A percentile compares a stretch with the other conserved stretches of the same genome.
These are phyloP conservation scores for Paraphaeosphaeria minitans DNA, from an alignment of 2,329 filamentous ascomycete genomes.

Conservation along the genomic window DNA sequence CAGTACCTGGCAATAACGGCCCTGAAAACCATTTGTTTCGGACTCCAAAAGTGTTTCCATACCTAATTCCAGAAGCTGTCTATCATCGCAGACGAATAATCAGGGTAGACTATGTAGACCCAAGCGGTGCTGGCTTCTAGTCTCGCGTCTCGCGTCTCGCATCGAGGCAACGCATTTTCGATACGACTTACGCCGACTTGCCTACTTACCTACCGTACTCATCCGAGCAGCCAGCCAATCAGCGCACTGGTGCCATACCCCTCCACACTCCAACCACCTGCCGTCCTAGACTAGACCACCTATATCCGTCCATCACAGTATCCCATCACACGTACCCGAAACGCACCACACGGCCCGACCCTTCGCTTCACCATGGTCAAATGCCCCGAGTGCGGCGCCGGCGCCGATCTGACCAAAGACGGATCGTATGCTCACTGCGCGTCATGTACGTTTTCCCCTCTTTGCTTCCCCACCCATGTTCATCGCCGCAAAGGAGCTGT, in stretches of 20 bases:
- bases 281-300: too few species aligned
- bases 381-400: slow-evolving; percentile 36
- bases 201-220: too few species aligned
- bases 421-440: slow-evolving; percentile 36
- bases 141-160: background rate
- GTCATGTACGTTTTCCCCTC: slow-evolving; percentile 29
- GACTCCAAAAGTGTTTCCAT: too few species aligned
- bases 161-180: background rate
- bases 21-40: too few species aligned
- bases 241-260: background rate
- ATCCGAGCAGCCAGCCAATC: background rate
- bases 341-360: background rate
- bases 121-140: background rate
- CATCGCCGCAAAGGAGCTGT: too few species aligned
- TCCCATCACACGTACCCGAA: background rate
- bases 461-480: background rate
- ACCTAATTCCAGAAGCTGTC: too few species aligned
- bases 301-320: background rate
- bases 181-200: background rate
- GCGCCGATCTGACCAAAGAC: slow-evolving; percentile 36
- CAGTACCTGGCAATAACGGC: too few species aligned
- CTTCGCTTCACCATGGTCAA: background rate
- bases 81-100: too few species aligned
- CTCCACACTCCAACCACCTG: background rate
- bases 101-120: too few species aligned